A percentile compares a stretch with the other conserved stretches of the same genome.
Evolutionary conservation across 192 early-diverging fungal species (phyloP).

Genomic region (Helicostylum pulchrum): DNA sequence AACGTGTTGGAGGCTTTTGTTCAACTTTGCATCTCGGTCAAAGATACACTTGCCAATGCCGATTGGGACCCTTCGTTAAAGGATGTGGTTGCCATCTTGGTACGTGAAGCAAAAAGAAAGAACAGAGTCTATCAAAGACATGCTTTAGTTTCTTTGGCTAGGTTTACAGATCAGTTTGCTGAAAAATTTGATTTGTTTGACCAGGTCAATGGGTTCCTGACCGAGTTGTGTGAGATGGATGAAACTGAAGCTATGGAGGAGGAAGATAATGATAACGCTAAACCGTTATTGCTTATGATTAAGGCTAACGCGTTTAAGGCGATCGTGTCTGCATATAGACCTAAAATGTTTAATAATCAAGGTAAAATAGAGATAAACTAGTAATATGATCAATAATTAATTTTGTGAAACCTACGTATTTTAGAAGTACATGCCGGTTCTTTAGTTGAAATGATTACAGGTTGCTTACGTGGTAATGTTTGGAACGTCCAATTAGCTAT

Average conservation of each 20-base stretch:
- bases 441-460: slow-evolving; percentile 35
- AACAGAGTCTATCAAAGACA: slow-evolving; percentile 68
- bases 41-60: slow-evolving; percentile 42
- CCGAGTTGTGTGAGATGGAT: slow-evolving; percentile 40
- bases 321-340: slow-evolving; percentile 55
- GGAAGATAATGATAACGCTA: slow-evolving; percentile 56
- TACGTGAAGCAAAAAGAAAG: slow-evolving; percentile 74
- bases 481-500: slow-evolving; percentile 83
- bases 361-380: slow-evolving; percentile 38
- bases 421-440: slow-evolving; percentile 28
- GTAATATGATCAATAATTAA: background rate
- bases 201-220: slow-evolving; percentile 57
- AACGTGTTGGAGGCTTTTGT: slow-evolving; percentile 62
- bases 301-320: slow-evolving; percentile 67
- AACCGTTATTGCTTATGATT: slow-evolving; percentile 62
- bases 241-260: slow-evolving; percentile 48
- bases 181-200: slow-evolving; percentile 51
- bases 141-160: slow-evolving; percentile 60
- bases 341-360: slow-evolving; percentile 41
- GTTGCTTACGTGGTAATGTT: slow-evolving; percentile 59
- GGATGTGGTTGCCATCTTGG: slow-evolving; percentile 50
- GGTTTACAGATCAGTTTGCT: slow-evolving; percentile 55
- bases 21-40: slow-evolving; percentile 50
- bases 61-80: slow-evolving; percentile 29
- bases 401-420: slow-evolving; percentile 16